Base-by-base conservation (phyloP, 805 yeast genomes). In the Ogataea nakhonphanomensis region DNA sequence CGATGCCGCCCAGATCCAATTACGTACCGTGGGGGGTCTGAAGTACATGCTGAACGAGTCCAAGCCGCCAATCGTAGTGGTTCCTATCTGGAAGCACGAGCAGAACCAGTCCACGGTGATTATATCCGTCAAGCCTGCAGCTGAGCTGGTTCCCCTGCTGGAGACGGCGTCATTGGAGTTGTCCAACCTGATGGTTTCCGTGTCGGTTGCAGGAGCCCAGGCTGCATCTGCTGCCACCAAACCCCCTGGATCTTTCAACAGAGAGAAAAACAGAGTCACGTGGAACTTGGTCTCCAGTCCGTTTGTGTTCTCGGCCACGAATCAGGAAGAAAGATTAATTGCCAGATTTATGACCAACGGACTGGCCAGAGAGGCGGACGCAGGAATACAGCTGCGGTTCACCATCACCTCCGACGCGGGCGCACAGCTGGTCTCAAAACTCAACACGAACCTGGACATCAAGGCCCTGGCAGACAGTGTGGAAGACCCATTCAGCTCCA, bases 41-140 rank as follows among this genome's bases (percentile, higher is more conserved):
- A 86, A 86, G 59, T 91, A 90, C 58, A 70, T 82, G 58, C 56
- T 76, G 35, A 71, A 72, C 30, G 65, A 69, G 39, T 65, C 70
- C 43, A 59, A 65, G 11, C 76, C 81, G 8, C 97, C 98, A 9
- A 62, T 91, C 20, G 61, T 76, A 22, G 71, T 91, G 33, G 71
- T 79, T 28, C 96, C 96, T 30, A 77, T 83, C 32, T 93, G 98
- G 98, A 84, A 89, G 56, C 84, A 83, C 57, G 96, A 90, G 60
- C 73, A 74, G 13, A 81, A 73, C 40, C 96, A 89, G 65, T 81
- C 96, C 1, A 82, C 95, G 50, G 83, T 91, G 42, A 84, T 90
- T 65, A 70, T 91, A 42, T 79, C 83, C 13, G 64, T 87, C 46
- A 74, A 72, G 56, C 70, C 84, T 44, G 65, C 77, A 35, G 78